Conservation (phyloP, 495 filamentous ascomycete species). For the Xylaria castorea region DNA sequence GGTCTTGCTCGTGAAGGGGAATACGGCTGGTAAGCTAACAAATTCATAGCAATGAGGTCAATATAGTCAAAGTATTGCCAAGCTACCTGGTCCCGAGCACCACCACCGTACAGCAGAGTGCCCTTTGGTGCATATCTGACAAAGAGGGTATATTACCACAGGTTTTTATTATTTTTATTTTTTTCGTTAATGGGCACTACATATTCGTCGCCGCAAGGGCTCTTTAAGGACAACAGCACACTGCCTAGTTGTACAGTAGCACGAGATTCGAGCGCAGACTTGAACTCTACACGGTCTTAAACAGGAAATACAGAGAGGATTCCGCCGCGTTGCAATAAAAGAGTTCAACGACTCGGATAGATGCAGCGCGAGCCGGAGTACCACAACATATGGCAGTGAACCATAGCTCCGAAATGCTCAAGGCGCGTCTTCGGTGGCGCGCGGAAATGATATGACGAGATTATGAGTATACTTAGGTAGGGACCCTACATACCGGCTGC, state of each 20-base stretch:
- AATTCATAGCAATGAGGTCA: neutral
- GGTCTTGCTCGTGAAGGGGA: neutral
- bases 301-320: neutral
- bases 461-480: neutral
- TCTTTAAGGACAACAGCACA: neutral
- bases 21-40: neutral
- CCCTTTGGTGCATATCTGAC: neutral
- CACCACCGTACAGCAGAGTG: neutral
- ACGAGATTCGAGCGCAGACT: neutral
- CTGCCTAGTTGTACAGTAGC: neutral
- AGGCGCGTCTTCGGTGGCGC: neutral
- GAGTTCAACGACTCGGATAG: neutral
- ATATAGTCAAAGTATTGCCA: neutral
- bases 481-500: slow-evolving; percentile 4
- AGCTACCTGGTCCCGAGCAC: neutral
- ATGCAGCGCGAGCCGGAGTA: slow-evolving; percentile 12
- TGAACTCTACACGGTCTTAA: neutral
- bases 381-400: neutral
- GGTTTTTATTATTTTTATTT: too few relatives aligned
- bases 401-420: neutral
- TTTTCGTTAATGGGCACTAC: neutral
- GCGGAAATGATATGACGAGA: neutral
- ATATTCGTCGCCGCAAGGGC: neutral
- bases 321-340: neutral
- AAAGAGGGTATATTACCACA: neutral